These are phyloP conservation scores for Leccinum truebloodii DNA, from an alignment of 768 basidiomycete species.

Conservation along the genomic window DNA sequence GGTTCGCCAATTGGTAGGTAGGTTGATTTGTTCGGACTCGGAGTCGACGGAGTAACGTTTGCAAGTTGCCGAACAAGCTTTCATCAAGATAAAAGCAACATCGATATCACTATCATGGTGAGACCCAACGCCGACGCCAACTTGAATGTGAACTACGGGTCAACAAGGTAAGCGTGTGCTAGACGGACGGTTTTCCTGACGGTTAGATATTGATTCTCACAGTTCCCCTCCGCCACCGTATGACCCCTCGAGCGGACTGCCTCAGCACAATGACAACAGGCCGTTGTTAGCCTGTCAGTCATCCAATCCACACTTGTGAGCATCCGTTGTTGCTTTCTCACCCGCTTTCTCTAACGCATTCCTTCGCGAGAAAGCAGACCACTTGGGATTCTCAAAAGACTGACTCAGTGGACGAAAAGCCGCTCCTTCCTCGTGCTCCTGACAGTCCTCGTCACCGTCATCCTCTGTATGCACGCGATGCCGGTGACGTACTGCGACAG, in stretches of 20 bases:
- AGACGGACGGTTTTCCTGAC: neutral
- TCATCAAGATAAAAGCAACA: neutral
- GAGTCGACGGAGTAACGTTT: neutral
- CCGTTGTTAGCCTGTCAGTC: neutral
- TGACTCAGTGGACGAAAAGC: neutral
- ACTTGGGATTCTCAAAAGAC: neutral
- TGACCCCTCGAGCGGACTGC: neutral
- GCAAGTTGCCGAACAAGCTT: neutral
- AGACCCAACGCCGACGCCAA: neutral
- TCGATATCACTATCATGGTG: neutral
- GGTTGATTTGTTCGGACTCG: neutral
- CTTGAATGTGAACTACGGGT: neutral
- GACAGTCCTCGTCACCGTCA: neutral
- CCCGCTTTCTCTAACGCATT: neutral
- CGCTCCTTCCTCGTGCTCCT: neutral
- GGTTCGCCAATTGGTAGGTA: neutral
- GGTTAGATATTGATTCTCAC: neutral
- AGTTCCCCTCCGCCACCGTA: neutral
- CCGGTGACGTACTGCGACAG: constrained; percentile 1
- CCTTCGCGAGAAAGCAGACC: neutral
- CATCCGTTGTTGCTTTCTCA: neutral
- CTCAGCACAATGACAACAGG: neutral
- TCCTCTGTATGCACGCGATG: neutral
- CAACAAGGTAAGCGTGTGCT: neutral
- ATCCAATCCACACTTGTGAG: neutral